Evolutionary conservation across 768 basidiomycete genomes (phyloP).

Genomic region (Kockovaella imperatae): DNA sequence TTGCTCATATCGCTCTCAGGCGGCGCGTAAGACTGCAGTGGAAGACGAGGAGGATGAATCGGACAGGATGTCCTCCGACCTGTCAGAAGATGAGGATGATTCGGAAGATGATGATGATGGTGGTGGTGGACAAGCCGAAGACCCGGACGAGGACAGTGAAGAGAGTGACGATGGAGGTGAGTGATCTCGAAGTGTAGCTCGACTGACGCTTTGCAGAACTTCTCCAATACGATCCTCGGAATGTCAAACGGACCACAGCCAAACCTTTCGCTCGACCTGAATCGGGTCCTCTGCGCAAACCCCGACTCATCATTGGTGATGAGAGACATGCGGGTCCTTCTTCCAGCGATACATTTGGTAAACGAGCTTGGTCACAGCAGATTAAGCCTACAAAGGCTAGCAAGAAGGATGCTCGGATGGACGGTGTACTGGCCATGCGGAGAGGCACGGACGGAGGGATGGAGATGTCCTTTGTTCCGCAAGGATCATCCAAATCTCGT

Average conservation of each 20-base stretch:
- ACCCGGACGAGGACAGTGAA: conserved; percentile 12
- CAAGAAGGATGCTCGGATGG: conserved; percentile 3
- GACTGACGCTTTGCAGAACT: conserved; percentile 16
- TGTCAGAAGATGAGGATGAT: conserved; percentile 33
- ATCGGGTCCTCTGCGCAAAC: conserved; percentile 1
- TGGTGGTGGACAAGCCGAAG: conserved; percentile 8
- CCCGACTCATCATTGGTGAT: conserved; percentile 14
- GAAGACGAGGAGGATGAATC: conserved; percentile 86
- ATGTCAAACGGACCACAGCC: conserved; percentile 16
- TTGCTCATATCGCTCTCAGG: conserved; percentile 15
- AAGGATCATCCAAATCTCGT: conserved; percentile 3
- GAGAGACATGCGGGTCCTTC: conserved; percentile 1
- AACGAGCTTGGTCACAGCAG: conserved; percentile 21
- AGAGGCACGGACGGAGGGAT: conserved; percentile 55
- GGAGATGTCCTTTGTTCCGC: conserved; percentile 79
- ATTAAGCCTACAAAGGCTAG: neutral
- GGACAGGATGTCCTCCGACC: conserved; percentile 49
- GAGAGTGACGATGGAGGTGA: conserved; percentile 19
- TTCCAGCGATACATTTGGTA: conserved; percentile 32
- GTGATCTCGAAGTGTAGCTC: neutral
- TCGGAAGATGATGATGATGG: conserved; percentile 25
- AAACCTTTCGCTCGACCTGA: conserved; percentile 1
- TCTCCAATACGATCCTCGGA: conserved; percentile 37
- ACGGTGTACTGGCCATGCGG: conserved; percentile 35
- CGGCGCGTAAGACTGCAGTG: conserved; percentile 63